A percentile compares a stretch with the other conserved stretches of the same genome.
These are phyloP conservation scores for Neurospora africana DNA, from an alignment of 495 filamentous ascomycete species.

Conservation along the genomic window DNA sequence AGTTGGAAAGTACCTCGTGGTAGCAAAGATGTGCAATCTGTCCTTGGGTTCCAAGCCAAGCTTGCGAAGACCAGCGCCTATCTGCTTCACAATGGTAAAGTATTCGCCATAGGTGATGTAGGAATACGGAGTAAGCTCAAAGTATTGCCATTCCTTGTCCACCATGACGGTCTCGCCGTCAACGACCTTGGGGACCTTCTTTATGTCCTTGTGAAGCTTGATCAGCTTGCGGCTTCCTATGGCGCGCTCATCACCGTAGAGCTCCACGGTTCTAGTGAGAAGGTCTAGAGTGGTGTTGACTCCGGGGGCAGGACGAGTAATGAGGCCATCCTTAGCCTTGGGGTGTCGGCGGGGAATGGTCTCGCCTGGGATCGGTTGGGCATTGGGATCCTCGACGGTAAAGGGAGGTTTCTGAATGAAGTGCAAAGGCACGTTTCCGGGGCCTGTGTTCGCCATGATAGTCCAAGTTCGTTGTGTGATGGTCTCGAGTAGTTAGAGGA, in stretches of 20 bases:
- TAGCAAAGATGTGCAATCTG: constrained; percentile 50
- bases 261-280: constrained; percentile 40
- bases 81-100: constrained; percentile 38
- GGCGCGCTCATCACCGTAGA: constrained; percentile 45
- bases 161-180: constrained; percentile 50
- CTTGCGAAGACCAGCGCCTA: constrained; percentile 48
- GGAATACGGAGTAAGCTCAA: constrained; percentile 49
- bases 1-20: constrained; percentile 36
- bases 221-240: constrained; percentile 48
- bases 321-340: constrained; percentile 42
- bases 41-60: constrained; percentile 42
- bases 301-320: constrained; percentile 37
- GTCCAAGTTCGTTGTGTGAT: background rate
- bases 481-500: background rate
- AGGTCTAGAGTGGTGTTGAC: constrained; percentile 51
- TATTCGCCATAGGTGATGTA: constrained; percentile 55
- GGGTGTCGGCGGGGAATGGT: constrained; percentile 52
- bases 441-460: background rate
- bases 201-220: constrained; percentile 48
- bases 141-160: constrained; percentile 59
- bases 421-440: constrained; percentile 22
- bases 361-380: constrained; percentile 44
- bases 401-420: constrained; percentile 42
- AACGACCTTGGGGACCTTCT: constrained; percentile 57
- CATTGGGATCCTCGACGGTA: constrained; percentile 43